Evolutionary conservation across 1,284 basidiomycete species (phyloP).

Genomic region (Cutaneotrichosporon curvatum): DNA sequence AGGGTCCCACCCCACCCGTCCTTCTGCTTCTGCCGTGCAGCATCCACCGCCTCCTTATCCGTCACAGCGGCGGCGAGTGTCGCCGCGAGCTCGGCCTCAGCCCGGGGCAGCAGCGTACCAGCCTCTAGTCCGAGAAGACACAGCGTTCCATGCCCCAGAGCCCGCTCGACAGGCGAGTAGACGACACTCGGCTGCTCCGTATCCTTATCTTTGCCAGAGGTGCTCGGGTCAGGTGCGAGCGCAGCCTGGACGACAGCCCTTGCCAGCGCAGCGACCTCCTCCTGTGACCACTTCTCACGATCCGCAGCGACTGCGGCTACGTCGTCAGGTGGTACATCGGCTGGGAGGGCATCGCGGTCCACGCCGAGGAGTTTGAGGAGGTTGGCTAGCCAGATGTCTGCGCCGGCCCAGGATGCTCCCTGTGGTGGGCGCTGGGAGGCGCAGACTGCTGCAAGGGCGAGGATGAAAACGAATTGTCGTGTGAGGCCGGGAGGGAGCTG

Average conservation of each 20-base stretch:
- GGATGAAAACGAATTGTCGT: conserved; percentile 20
- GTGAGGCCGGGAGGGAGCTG: conserved; percentile 4
- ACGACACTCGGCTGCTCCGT: conserved; percentile 10
- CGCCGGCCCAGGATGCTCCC: conserved; percentile 9
- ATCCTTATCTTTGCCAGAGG: conserved; percentile 10
- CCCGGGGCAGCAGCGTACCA: conserved; percentile 29
- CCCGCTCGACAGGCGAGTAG: conserved; percentile 45
- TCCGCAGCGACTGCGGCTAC: conserved; percentile 27
- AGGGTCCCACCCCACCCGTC: conserved; percentile 49
- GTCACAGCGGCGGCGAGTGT: conserved; percentile 46
- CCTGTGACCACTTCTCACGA: conserved; percentile 23
- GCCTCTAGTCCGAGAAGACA: conserved; percentile 37
- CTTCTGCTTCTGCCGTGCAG: conserved; percentile 39
- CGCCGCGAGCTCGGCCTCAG: conserved; percentile 41
- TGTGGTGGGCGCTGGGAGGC: conserved; percentile 21
- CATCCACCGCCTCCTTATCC: conserved; percentile 34
- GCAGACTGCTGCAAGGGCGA: conserved; percentile 32
- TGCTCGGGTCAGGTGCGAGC: conserved; percentile 19
- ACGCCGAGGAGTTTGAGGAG: conserved; percentile 36
- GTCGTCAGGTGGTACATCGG: conserved; percentile 21
- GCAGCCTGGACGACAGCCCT: conserved; percentile 33
- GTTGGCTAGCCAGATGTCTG: conserved; percentile 29
- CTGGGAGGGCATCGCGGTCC: conserved; percentile 27
- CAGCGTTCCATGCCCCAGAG: conserved; percentile 38
- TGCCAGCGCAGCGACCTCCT: conserved; percentile 26